phyloP scores from a whole-genome alignment of 31 red algal species.

The Endocladia muricata region DNA sequence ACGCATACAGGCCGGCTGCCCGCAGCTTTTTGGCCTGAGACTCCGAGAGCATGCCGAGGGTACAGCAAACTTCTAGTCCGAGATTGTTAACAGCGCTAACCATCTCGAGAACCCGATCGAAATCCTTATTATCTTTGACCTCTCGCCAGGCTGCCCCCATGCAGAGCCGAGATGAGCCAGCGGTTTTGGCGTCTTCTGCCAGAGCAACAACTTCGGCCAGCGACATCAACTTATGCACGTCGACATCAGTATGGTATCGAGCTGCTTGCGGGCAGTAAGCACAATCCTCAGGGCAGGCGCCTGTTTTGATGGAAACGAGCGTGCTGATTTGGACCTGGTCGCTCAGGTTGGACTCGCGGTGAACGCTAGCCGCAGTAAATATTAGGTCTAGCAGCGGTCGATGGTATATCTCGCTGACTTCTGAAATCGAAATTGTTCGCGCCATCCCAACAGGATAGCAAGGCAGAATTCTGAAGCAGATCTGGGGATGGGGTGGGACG shows the following conservation, averaged over 20 bases:
- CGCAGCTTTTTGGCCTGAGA: conserved; percentile 70
- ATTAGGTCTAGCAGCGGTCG: too few relatives aligned
- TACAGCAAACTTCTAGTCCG: conserved; percentile 83
- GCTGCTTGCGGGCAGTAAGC: conserved; percentile 81
- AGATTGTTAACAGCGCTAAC: conserved; percentile 52
- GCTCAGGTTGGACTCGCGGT: conserved; percentile 47
- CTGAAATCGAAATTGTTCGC: too few relatives aligned
- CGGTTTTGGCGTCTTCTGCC: conserved; percentile 48
- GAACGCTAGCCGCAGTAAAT: conserved; percentile 58
- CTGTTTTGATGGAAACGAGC: conserved; percentile 82
- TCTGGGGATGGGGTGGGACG: too few relatives aligned
- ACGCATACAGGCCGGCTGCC: conserved; percentile 79
- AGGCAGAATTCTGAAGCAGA: too few relatives aligned
- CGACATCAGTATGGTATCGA: conserved; percentile 56
- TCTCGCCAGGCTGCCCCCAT: conserved; percentile 93
- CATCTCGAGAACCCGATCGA: conserved; percentile 78
- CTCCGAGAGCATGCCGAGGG: conserved; percentile 68
- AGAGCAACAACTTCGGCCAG: conserved; percentile 50
- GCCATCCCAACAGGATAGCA: too few relatives aligned
- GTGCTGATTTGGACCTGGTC: conserved; percentile 73
- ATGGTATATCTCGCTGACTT: too few relatives aligned
- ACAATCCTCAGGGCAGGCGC: conserved; percentile 86
- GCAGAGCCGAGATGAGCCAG: conserved; percentile 79
- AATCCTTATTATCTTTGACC: conserved; percentile 55
- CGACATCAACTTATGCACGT: conserved; percentile 58